Evolutionary conservation across 768 basidiomycete genomes (phyloP), one percentile per base, ranked within the genome.

Genomic region (Galerina sulciceps): DNA sequence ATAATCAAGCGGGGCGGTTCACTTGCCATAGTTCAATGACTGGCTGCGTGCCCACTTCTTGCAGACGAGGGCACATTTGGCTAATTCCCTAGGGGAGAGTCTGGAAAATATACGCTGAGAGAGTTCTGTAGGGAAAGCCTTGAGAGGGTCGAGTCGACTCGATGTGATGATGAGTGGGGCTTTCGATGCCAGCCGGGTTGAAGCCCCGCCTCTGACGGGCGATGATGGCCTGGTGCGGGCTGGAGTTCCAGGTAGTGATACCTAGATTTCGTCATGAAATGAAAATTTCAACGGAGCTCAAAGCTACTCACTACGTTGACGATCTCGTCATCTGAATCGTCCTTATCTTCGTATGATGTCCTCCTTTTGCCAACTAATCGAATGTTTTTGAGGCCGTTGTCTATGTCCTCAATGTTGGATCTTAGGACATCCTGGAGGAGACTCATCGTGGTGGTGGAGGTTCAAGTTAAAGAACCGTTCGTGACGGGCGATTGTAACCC

Each of bases 41-140:
- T 95, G 93, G 62, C 92, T 94, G 69, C 86, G 86, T 58, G 80
- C 83, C 95, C 95, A 97, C 74, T 93, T 91, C 72, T 84, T 88
- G 46, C 85, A 93, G 4, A 96, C 93, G 35, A 88, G 73, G 20
- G 93, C 83, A 67, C 93, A 95, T 54, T 83, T 81, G 4, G 91
- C 88, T 38, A 96, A 82, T 55, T 93, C 87, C 57, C 73, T 73
- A 26, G 90, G 75, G 11, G 83, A 73, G 6, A 97, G 76, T 51
- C 74, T 72, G 1, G 81, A 71, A 67, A 96, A 94, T 57, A 96
- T 86, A 15, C 83, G 79, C 66, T 96, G 93, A 0, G 88, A 88
- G 17, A 95, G 67, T 63, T 94, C 90, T 8, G 93, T 95, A 1
- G 93, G 91, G 44, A 97, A 81, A 1, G 75, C 80, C 61, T 79